phyloP scores from a whole-genome alignment of 1,284 basidiomycete genomes.

The Ustilago nuda region DNA sequence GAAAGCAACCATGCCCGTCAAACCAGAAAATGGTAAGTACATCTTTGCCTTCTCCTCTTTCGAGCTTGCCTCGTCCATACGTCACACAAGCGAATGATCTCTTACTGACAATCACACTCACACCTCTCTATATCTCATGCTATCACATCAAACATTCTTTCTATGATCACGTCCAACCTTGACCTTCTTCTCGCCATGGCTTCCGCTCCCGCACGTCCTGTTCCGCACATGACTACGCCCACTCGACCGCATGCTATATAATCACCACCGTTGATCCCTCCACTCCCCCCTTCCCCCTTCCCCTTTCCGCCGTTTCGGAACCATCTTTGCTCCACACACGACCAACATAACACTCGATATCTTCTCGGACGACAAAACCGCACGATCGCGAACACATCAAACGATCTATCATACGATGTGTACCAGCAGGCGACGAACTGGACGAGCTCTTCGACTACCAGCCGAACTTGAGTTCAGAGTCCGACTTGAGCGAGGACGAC shows the following conservation, averaged over 20 bases:
- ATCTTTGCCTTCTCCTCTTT: not conserved
- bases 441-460: conserved; percentile 46
- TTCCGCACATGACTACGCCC: not conserved
- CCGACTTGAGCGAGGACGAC: conserved; percentile 24
- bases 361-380: not conserved
- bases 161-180: conserved; percentile 12
- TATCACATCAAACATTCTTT: not conserved
- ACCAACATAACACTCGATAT: not conserved
- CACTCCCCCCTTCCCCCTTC: not conserved
- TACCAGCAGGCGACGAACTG: conserved; percentile 30
- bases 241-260: not conserved
- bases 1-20: conserved; percentile 19
- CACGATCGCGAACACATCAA: not conserved
- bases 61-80: not conserved
- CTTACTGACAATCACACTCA: conserved; percentile 4
- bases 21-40: conserved; percentile 31
- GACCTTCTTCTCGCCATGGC: not conserved
- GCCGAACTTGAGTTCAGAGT: conserved; percentile 11
- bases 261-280: not conserved
- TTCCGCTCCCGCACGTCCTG: conserved; percentile 3
- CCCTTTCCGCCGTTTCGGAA: not conserved
- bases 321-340: not conserved
- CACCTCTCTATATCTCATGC: not conserved
- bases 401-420: not conserved
- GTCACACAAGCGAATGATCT: not conserved